Percentiles rank a stretch among this genome's conserved stretches.
Evolutionary conservation across 257 asterid genomes (phyloP).

Genomic region (Nicotiana tabacum): DNA sequence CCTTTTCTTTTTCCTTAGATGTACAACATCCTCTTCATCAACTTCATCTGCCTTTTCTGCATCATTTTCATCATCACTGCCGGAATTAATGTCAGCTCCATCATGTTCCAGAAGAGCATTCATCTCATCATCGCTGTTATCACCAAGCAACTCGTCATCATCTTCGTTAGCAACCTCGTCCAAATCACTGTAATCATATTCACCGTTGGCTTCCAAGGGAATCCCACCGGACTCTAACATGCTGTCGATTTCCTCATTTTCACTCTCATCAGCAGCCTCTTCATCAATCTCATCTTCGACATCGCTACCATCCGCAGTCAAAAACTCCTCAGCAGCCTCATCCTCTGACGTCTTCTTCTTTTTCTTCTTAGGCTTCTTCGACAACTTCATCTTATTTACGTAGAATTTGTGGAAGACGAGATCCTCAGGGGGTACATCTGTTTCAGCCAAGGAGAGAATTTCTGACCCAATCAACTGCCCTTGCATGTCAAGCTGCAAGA

Average conservation of each 20-base stretch:
- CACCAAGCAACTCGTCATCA: conserved; percentile 66
- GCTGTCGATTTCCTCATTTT: conserved; percentile 54
- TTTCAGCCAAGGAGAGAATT: conserved; percentile 66
- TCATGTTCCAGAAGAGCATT: conserved; percentile 33
- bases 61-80: conserved; percentile 25
- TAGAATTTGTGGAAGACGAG: conserved; percentile 89
- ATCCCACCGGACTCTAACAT: conserved; percentile 42
- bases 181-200: conserved; percentile 66
- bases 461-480: conserved; percentile 64
- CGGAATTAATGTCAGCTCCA: conserved; percentile 27
- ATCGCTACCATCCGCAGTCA: conserved; percentile 40
- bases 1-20: conserved; percentile 30
- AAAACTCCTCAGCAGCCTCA: conserved; percentile 66
- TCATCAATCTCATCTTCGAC: conserved; percentile 63
- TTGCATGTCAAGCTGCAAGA: conserved; percentile 61
- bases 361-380: conserved; percentile 67
- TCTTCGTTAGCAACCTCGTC: conserved; percentile 58
- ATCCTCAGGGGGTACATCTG: conserved; percentile 80
- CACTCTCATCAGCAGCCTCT: conserved; percentile 31
- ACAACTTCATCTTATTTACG: conserved; percentile 61
- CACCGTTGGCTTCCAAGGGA: conserved; percentile 31
- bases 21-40: background rate
- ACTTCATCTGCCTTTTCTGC: conserved; percentile 34
- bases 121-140: conserved; percentile 48
- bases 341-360: conserved; percentile 64